Evolutionary conservation across 805 yeast genomes (phyloP).

Genomic region (Hanseniaspora mollemarum): DNA sequence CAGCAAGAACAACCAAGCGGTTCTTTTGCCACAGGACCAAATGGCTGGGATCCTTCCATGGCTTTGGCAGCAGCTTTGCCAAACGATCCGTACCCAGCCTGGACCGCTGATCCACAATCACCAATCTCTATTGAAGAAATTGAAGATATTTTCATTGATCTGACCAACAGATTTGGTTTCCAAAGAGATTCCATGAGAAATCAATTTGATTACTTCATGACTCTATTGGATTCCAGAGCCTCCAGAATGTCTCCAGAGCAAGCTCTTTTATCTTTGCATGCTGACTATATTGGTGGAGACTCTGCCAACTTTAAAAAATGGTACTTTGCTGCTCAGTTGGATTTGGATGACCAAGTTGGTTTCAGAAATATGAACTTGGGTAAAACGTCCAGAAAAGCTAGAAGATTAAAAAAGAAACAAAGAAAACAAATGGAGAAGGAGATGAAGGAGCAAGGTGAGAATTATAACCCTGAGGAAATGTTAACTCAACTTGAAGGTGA

Average conservation of each 20-base stretch:
- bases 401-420: constrained; percentile 69
- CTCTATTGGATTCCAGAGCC: constrained; percentile 67
- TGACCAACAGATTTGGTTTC: constrained; percentile 75
- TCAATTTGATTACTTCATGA: constrained; percentile 81
- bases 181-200: constrained; percentile 90
- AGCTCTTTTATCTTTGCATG: constrained; percentile 69
- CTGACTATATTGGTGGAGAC: constrained; percentile 83
- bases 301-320: constrained; percentile 75
- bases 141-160: constrained; percentile 75
- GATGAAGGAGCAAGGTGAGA: constrained; percentile 49
- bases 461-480: constrained; percentile 48
- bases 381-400: constrained; percentile 64
- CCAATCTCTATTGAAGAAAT: constrained; percentile 75
- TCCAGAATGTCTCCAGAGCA: constrained; percentile 86
- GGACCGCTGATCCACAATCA: constrained; percentile 94
- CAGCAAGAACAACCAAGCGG: constrained; percentile 82
- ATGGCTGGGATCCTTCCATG: constrained; percentile 23
- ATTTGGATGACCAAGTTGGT: constrained; percentile 73
- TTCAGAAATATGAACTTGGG: constrained; percentile 72
- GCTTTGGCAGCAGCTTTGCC: constrained; percentile 54
- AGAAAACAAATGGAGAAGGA: constrained; percentile 63
- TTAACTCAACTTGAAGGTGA: constrained; percentile 66
- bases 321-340: constrained; percentile 82
- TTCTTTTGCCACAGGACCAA: constrained; percentile 36
- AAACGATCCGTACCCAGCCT: constrained; percentile 95